These are phyloP conservation scores for Myriosclerotinia duriaeana DNA, from an alignment of 2,329 filamentous ascomycete species.

Conservation along the genomic window DNA sequence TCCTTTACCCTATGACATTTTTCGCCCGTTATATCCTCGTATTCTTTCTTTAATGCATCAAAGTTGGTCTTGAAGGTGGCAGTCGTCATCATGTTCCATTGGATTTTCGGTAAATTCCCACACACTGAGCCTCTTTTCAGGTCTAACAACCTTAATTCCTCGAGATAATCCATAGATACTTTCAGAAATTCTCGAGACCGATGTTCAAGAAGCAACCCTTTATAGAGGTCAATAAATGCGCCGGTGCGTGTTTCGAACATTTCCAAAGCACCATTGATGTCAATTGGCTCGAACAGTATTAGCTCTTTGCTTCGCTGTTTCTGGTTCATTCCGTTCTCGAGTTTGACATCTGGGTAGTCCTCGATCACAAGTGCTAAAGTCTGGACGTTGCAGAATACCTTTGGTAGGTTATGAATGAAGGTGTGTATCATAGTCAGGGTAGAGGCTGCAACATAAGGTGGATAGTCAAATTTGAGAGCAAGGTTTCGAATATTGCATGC, in stretches of 20 bases:
- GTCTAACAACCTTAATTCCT: neutral
- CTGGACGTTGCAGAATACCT: neutral
- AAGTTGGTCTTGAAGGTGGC: neutral
- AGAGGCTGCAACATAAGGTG: too few species aligned
- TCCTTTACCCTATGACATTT: neutral
- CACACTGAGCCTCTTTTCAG: neutral
- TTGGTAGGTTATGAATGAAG: neutral
- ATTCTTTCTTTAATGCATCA: neutral
- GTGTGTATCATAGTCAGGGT: neutral
- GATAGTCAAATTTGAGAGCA: neutral
- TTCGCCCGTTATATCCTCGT: neutral
- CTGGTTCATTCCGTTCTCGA: too few species aligned
- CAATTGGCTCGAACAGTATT: neutral
- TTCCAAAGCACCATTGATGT: neutral
- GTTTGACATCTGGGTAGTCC: neutral
- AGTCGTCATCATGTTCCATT: neutral
- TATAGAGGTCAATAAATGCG: neutral
- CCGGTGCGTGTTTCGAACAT: neutral
- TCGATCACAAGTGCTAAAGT: neutral
- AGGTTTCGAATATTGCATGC: neutral
- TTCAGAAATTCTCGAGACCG: neutral
- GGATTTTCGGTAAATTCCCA: neutral
- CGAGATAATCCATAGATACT: neutral
- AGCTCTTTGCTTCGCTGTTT: neutral
- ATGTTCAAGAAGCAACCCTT: neutral